A percentile compares a stretch with the other conserved stretches of the same genome.
These are phyloP conservation scores for Trichosphaerium sp. DNA, from an alignment of 78 protist species.

Conservation along the genomic window DNA sequence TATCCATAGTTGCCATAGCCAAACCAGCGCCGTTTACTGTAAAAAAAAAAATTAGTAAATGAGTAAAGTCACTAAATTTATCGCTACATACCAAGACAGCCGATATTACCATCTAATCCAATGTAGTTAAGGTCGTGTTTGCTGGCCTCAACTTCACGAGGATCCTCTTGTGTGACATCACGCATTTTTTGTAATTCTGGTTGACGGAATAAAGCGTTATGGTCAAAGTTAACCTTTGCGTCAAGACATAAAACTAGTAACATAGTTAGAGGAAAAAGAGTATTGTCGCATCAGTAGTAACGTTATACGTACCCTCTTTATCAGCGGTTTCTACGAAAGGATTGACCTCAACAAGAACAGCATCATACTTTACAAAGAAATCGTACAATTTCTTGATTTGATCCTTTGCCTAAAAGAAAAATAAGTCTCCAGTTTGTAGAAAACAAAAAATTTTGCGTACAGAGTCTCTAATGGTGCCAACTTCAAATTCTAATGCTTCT, in stretches of 20 bases:
- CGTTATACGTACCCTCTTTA: slow-evolving; percentile 29
- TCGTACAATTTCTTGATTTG: slow-evolving; percentile 65
- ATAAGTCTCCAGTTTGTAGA: not conserved
- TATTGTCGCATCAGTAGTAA: not conserved
- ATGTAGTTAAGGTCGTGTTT: slow-evolving; percentile 86
- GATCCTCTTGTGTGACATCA: slow-evolving; percentile 84
- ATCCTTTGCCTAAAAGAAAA: slow-evolving; percentile 25
- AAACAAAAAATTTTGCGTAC: not conserved
- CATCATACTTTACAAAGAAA: slow-evolving; percentile 59
- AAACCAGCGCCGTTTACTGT: slow-evolving; percentile 97
- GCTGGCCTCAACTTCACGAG: slow-evolving; percentile 86
- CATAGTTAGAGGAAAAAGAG: not conserved
- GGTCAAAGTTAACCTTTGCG: slow-evolving; percentile 93
- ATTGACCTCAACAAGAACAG: slow-evolving; percentile 92
- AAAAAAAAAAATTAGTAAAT: not conserved
- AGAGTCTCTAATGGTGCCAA: not conserved
- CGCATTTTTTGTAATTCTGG: slow-evolving; percentile 67
- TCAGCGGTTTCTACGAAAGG: slow-evolving; percentile 77
- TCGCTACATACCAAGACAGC: slow-evolving; percentile 71
- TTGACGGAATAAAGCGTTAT: slow-evolving; percentile 94
- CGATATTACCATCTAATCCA: slow-evolving; percentile 94
- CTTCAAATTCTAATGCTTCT: slow-evolving; percentile 34
- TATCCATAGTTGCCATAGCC: slow-evolving; percentile 99
- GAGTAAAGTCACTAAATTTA: not conserved
- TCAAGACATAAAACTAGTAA: slow-evolving; percentile 62